A percentile compares a stretch with the other conserved stretches of the same genome.
Evolutionary conservation across 176 grass and related monocot species (phyloP).

Genomic region (Juncus effusus): DNA sequence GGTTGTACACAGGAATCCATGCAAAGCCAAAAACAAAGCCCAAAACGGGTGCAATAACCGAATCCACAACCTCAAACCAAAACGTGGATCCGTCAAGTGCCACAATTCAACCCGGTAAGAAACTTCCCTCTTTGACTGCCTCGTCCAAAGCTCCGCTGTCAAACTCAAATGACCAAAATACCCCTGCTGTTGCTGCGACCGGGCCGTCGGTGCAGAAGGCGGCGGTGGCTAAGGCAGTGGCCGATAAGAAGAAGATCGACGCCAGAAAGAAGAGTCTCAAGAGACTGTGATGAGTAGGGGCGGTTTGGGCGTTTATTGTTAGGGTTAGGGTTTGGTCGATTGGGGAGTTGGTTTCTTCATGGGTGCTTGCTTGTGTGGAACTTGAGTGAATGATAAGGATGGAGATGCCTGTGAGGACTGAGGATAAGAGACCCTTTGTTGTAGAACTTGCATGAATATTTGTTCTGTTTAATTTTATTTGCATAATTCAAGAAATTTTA

Average conservation of each 20-base stretch:
- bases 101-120: conserved; percentile 35
- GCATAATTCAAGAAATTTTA: no score
- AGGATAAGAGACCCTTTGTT: conserved; percentile 25
- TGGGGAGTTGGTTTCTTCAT: conserved; percentile 7
- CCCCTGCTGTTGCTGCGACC: conserved; percentile 19
- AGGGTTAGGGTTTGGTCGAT: conserved; percentile 13
- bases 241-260: conserved; percentile 86
- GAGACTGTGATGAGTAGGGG: conserved; percentile 41
- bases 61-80: conserved; percentile 48
- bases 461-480: no score
- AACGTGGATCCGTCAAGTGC: conserved; percentile 53
- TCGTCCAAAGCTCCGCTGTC: conserved; percentile 36
- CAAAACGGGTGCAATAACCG: conserved; percentile 61
- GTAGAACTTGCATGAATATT: conserved; percentile 12
- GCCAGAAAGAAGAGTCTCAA: conserved; percentile 94
- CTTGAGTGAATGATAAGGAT: conserved; percentile 17
- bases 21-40: conserved; percentile 63
- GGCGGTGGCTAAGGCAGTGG: conserved; percentile 27
- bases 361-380: conserved; percentile 11
- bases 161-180: conserved; percentile 61
- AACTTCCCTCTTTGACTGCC: conserved; percentile 28
- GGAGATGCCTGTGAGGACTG: conserved; percentile 1
- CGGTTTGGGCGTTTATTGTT: neutral
- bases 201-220: conserved; percentile 39
- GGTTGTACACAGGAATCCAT: conserved; percentile 81